Conservation (phyloP, 2,329 filamentous ascomycete species). For the Penicillium concentricum region DNA sequence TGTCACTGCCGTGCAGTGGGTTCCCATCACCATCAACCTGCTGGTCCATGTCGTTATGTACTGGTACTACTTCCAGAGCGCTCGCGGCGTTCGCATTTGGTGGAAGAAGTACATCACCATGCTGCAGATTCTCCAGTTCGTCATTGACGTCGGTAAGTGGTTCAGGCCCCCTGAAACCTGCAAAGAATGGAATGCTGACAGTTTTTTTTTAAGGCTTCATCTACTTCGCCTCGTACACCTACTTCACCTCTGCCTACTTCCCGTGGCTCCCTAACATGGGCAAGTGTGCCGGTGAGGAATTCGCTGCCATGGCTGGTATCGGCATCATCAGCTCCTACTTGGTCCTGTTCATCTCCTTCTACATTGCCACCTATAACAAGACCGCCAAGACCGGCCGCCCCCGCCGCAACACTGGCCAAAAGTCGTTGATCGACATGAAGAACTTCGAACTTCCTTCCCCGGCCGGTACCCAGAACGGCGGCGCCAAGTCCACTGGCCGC, state of each 20-base stretch:
- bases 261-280: conserved; percentile 78
- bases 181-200: conserved; percentile 6
- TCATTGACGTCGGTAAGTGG: conserved; percentile 85
- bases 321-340: conserved; percentile 92
- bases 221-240: conserved; percentile 99
- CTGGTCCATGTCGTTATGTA: conserved; percentile 98
- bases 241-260: conserved; percentile 92
- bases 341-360: conserved; percentile 98
- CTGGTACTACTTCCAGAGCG: conserved; percentile 99
- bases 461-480: conserved; percentile 29
- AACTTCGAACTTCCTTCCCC: conserved; percentile 61
- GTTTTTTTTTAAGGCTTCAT: conserved; percentile 74
- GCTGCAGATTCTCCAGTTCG: conserved; percentile 94
- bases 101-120: conserved; percentile 99
- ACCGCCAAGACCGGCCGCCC: conserved; percentile 48
- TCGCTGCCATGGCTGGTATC: conserved; percentile 89
- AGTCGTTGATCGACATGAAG: conserved; percentile 81
- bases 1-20: conserved; percentile 90
- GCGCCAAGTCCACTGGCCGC: conserved; percentile 38
- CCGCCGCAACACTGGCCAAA: conserved; percentile 67
- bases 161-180: too few species aligned
- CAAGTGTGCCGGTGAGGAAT: conserved; percentile 92
- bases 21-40: conserved; percentile 88
- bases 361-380: conserved; percentile 91
- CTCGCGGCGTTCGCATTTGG: conserved; percentile 92